These are phyloP conservation scores for Zymoseptoria crescenta DNA, from an alignment of 2,329 filamentous ascomycete genomes.

Conservation along the genomic window DNA sequence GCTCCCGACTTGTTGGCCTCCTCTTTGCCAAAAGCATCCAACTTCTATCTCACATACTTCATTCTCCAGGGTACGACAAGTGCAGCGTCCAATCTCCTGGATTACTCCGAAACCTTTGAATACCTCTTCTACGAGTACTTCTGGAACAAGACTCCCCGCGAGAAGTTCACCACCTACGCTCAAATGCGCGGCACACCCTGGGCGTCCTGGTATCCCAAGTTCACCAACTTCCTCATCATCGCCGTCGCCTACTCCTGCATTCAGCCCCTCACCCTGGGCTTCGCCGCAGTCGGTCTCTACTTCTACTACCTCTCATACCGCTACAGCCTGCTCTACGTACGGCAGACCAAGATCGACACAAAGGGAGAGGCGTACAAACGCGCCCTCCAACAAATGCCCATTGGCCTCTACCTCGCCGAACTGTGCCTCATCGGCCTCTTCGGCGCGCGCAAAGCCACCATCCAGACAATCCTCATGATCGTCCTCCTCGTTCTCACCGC, in stretches of 20 bases:
- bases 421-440: slow-evolving; percentile 43
- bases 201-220: slow-evolving; percentile 42
- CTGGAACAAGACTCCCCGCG: slow-evolving; percentile 38
- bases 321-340: slow-evolving; percentile 43
- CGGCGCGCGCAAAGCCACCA: slow-evolving; percentile 31
- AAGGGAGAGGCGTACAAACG: slow-evolving; percentile 40
- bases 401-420: slow-evolving; percentile 42
- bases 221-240: slow-evolving; percentile 38
- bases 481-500: slow-evolving; percentile 34
- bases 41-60: slow-evolving; percentile 37
- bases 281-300: slow-evolving; percentile 37
- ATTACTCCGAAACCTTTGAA: slow-evolving; percentile 28
- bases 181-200: slow-evolving; percentile 38
- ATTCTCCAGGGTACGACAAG: slow-evolving; percentile 31
- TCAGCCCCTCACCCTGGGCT: slow-evolving; percentile 41
- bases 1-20: slow-evolving; percentile 29
- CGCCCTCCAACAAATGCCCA: slow-evolving; percentile 40
- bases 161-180: slow-evolving; percentile 39
- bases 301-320: slow-evolving; percentile 42
- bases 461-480: slow-evolving; percentile 38
- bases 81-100: slow-evolving; percentile 25
- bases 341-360: slow-evolving; percentile 41
- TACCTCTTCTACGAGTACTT: slow-evolving; percentile 28
- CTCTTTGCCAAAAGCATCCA: slow-evolving; percentile 32
- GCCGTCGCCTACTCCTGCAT: slow-evolving; percentile 43